These are phyloP conservation scores for Cyberlindnera xishuangbannaensis DNA, from an alignment of 805 yeast species.

Conservation along the genomic window DNA sequence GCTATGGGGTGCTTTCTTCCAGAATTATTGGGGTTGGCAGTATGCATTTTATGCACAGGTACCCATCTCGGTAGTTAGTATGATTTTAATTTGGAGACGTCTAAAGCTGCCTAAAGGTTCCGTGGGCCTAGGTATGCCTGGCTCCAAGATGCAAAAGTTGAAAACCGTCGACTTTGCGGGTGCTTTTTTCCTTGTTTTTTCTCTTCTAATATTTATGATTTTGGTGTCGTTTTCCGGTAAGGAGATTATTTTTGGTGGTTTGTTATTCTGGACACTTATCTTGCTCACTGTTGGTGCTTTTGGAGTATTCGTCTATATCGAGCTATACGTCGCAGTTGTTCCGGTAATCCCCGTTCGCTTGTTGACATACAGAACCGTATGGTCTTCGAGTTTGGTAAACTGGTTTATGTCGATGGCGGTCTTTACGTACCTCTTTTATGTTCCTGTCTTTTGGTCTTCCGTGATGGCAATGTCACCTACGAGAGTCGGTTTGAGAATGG, in stretches of 20 bases:
- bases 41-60: constrained; percentile 49
- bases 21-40: constrained; percentile 59
- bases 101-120: constrained; percentile 42
- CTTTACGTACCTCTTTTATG: constrained; percentile 57
- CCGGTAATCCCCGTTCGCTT: constrained; percentile 61
- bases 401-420: constrained; percentile 66
- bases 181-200: constrained; percentile 48
- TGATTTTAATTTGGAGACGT: constrained; percentile 30
- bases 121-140: constrained; percentile 46
- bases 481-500: constrained; percentile 47
- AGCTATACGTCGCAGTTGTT: constrained; percentile 38
- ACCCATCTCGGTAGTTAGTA: constrained; percentile 43
- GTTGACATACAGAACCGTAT: constrained; percentile 49
- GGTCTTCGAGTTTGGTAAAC: constrained; percentile 59
- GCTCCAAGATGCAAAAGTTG: constrained; percentile 39
- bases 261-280: constrained; percentile 32
- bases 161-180: constrained; percentile 65
- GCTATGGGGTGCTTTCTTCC: constrained; percentile 49
- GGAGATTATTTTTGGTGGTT: constrained; percentile 42
- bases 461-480: constrained; percentile 49
- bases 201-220: constrained; percentile 53
- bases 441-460: constrained; percentile 61
- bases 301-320: constrained; percentile 38
- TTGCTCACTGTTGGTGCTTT: constrained; percentile 28
- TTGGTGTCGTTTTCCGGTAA: constrained; percentile 66